Evolutionary conservation across 1,284 basidiomycete genomes (phyloP).

Genomic region (Ceratobasidium sp.): DNA sequence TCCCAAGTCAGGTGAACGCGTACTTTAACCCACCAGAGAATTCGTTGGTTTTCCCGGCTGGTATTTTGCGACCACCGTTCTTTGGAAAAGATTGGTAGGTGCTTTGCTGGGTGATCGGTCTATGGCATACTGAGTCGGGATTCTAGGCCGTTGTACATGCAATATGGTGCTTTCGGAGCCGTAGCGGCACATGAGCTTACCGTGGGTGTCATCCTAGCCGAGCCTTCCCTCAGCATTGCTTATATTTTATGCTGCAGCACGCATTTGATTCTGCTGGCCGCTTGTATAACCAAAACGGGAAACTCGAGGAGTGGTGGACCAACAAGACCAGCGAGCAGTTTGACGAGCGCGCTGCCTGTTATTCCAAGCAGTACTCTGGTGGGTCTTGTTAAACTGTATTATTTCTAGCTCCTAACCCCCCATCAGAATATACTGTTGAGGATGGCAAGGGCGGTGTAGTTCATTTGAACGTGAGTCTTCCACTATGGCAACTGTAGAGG

Average conservation of each 20-base stretch:
- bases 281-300: slow-evolving; percentile 78
- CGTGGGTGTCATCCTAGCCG: slow-evolving; percentile 57
- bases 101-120: slow-evolving; percentile 7
- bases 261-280: slow-evolving; percentile 94
- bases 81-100: slow-evolving; percentile 83
- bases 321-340: slow-evolving; percentile 86
- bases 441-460: slow-evolving; percentile 86
- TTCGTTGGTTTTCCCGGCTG: slow-evolving; percentile 94
- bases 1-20: slow-evolving; percentile 81
- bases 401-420: slow-evolving; percentile 3
- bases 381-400: slow-evolving; percentile 49
- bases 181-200: slow-evolving; percentile 91
- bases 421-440: slow-evolving; percentile 78
- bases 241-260: slow-evolving; percentile 64
- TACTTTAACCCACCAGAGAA: slow-evolving; percentile 85
- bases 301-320: slow-evolving; percentile 90
- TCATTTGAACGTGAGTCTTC: slow-evolving; percentile 72
- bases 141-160: slow-evolving; percentile 82
- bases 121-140: slow-evolving; percentile 37
- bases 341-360: slow-evolving; percentile 84
- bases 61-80: slow-evolving; percentile 93
- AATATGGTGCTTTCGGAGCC: slow-evolving; percentile 91
- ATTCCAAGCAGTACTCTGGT: slow-evolving; percentile 88
- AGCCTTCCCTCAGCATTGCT: neutral
- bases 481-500: neutral